These are phyloP conservation scores for Plantago coronopus DNA, from an alignment of 305 asterid genomes.

Conservation along the genomic window DNA sequence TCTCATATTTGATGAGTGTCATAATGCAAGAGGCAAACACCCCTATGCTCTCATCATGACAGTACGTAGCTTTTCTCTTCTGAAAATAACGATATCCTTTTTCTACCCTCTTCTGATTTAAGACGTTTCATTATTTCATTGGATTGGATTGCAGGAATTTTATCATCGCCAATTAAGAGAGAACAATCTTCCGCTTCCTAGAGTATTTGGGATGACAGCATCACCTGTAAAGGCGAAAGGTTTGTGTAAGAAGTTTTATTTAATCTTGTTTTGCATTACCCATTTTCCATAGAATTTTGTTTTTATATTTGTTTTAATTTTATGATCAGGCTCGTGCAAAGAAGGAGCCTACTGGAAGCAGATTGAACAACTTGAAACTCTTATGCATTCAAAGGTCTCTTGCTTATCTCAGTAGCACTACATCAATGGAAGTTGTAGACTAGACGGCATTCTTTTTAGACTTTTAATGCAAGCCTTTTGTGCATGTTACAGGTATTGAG, in stretches of 20 bases:
- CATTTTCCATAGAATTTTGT: constrained; percentile 8
- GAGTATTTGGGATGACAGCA: constrained; percentile 94
- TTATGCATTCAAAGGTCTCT: constrained; percentile 80
- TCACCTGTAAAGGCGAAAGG: constrained; percentile 93
- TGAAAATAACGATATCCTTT: neutral
- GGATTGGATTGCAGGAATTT: constrained; percentile 50
- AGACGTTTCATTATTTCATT: neutral
- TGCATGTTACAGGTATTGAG: neutral
- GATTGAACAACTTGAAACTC: constrained; percentile 62
- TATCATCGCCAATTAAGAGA: constrained; percentile 45
- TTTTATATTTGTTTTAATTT: constrained; percentile 13
- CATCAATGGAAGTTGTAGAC: neutral
- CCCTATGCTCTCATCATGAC: constrained; percentile 69
- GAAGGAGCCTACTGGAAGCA: constrained; percentile 39
- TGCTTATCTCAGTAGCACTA: constrained; percentile 9
- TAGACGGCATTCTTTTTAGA: neutral
- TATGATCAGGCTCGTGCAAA: constrained; percentile 40
- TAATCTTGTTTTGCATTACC: constrained; percentile 1
- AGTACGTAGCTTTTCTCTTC: constrained; percentile 35
- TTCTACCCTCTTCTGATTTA: neutral
- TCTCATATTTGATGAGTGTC: constrained; percentile 82
- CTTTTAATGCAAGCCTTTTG: neutral
- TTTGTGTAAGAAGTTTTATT: constrained; percentile 19
- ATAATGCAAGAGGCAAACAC: constrained; percentile 70
- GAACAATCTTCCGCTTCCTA: constrained; percentile 44